Conservation (phyloP, 2,329 filamentous ascomycete species). For the Purpureocillium lavendulum region DNA sequence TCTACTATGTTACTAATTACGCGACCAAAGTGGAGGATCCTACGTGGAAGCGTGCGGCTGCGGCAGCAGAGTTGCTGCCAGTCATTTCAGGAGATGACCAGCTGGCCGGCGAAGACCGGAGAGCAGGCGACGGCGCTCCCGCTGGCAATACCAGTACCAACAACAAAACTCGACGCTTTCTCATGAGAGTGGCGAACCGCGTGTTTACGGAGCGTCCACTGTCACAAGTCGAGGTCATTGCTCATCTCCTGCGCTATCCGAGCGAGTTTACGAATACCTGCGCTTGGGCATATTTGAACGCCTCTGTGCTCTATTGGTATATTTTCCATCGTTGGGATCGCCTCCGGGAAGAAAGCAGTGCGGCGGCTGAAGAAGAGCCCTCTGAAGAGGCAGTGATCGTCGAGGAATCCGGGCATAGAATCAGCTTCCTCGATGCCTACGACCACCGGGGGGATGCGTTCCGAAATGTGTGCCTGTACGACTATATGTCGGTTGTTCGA, state of each 20-base stretch:
- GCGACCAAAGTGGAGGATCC: constrained; percentile 5
- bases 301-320: constrained; percentile 2
- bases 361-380: too few species aligned
- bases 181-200: constrained; percentile 6
- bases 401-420: too few species aligned
- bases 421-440: too few species aligned
- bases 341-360: background rate
- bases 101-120: too few species aligned
- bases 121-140: too few species aligned
- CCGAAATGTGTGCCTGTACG: too few species aligned
- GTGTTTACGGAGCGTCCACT: constrained; percentile 6
- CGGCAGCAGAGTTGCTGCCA: background rate
- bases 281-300: constrained; percentile 4
- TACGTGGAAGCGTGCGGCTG: constrained; percentile 2
- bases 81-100: too few species aligned
- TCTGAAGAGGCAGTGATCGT: too few species aligned
- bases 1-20: constrained; percentile 3
- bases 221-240: constrained; percentile 6
- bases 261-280: constrained; percentile 2
- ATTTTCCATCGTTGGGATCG: constrained; percentile 3
- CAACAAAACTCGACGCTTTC: constrained; percentile 2
- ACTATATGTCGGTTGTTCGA: too few species aligned
- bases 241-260: constrained; percentile 3
- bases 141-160: too few species aligned
- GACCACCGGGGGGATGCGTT: too few species aligned